These are phyloP conservation scores for Sherardia arvensis DNA, from an alignment of 257 asterid species.

Conservation along the genomic window DNA sequence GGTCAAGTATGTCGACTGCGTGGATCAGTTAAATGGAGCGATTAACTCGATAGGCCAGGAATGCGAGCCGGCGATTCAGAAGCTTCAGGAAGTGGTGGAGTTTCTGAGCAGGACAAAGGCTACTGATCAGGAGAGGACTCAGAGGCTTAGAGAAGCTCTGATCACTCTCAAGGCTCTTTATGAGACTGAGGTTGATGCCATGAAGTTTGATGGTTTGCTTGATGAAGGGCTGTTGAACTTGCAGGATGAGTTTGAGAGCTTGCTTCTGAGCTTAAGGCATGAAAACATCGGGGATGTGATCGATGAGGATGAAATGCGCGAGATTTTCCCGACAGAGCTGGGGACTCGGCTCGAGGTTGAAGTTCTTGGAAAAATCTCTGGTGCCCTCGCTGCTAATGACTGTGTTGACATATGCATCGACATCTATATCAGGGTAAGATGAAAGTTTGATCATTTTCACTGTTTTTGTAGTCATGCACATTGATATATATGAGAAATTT, in stretches of 20 bases:
- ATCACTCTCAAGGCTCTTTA: slow-evolving; percentile 52
- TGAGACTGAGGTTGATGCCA: slow-evolving; percentile 62
- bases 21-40: slow-evolving; percentile 36
- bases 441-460: background rate
- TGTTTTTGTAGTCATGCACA: background rate
- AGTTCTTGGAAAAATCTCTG: slow-evolving; percentile 47
- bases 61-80: slow-evolving; percentile 62
- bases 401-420: slow-evolving; percentile 79
- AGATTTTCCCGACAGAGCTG: slow-evolving; percentile 22
- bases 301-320: slow-evolving; percentile 14
- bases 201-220: slow-evolving; percentile 65
- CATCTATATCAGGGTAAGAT: slow-evolving; percentile 56
- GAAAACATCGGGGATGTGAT: slow-evolving; percentile 15
- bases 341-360: slow-evolving; percentile 51
- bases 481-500: background rate
- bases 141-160: slow-evolving; percentile 52
- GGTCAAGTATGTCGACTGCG: slow-evolving; percentile 53
- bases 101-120: slow-evolving; percentile 85
- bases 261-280: slow-evolving; percentile 46
- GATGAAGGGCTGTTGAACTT: slow-evolving; percentile 72
- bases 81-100: slow-evolving; percentile 81
- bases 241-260: slow-evolving; percentile 75
- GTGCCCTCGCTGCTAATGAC: slow-evolving; percentile 53
- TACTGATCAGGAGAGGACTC: slow-evolving; percentile 51
- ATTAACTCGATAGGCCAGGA: slow-evolving; percentile 41